Base-by-base conservation (phyloP, 2,329 filamentous ascomycete species). In the Clonostachys rosea region DNA sequence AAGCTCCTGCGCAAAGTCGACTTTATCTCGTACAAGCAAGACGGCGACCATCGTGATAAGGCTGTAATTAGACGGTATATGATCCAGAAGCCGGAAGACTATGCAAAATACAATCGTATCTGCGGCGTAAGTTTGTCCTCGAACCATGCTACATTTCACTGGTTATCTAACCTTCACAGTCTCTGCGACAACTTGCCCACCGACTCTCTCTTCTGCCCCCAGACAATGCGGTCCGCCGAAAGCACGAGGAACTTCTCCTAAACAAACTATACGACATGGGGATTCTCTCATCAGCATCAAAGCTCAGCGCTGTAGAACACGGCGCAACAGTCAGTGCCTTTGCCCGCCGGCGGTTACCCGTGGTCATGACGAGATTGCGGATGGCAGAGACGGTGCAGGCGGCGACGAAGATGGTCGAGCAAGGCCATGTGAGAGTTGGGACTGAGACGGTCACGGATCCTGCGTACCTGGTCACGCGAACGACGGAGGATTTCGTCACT, bases 201-300 rank as follows among this genome's bases (percentile, higher is more conserved):
- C 84, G 86, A 44, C 85, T 99, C 46, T 84, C 89, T 42, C 81
- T 89, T 49, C 82, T 99, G 16, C 91, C 92, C 0, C 84, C 86
- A 46, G 78, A 89, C 34, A 94, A 87, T 59, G 76, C 87, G 7
- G 80, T 87, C 52, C 86, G 94, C 48, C 78, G 82, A 54, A 91
- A 94, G 67, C 86, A 95, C 65, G 94, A 99, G 68, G 81, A 87
- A 46, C 79, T 95, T 45, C 75, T 99, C 43, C 81, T 99, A 35
- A 86, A 92, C 64, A 99, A 99, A 71, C 79, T 99, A 45, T 87
- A 91, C 70, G 86, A 92, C 59, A 95, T 97, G 83, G 94, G 92
- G 5, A 79, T 99, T 45, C 72, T 97, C 30, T 82, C 84, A 11
- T 82, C 80, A 33, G 82, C 83, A 8, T 87, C 87, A 8, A 89